These are phyloP conservation scores for Boechera retrofracta DNA, from an alignment of 345 rosid species.

Conservation along the genomic window DNA sequence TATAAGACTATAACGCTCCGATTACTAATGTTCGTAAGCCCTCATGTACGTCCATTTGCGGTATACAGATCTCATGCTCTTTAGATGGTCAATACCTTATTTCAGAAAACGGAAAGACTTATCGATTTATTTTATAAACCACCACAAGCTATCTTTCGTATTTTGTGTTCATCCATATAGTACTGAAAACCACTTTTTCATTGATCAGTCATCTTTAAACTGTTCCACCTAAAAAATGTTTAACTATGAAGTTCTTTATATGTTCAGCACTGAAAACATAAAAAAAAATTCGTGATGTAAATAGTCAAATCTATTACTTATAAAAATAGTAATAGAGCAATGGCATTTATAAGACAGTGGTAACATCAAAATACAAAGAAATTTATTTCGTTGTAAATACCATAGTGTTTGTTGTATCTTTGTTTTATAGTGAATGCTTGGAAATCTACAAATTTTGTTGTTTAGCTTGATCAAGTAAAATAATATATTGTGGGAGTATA, in stretches of 20 bases:
- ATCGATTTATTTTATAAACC: background rate
- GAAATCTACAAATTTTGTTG: constrained; percentile 31
- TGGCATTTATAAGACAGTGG: background rate
- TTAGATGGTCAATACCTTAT: background rate
- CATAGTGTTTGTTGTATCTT: constrained; percentile 11
- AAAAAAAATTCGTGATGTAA: background rate
- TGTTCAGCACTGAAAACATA: background rate
- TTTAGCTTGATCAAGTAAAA: constrained; percentile 31
- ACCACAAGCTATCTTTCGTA: background rate
- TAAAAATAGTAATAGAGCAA: background rate
- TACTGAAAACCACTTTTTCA: background rate
- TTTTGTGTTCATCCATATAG: background rate
- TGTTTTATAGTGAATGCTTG: constrained; percentile 19
- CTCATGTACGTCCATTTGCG: background rate
- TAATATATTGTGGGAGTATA: background rate
- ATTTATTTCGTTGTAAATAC: background rate
- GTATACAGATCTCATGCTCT: background rate
- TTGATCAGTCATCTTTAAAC: background rate
- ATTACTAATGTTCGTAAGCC: background rate
- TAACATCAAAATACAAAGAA: background rate
- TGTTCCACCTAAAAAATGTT: background rate
- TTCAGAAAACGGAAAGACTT: background rate
- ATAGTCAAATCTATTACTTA: background rate
- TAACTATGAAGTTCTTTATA: background rate
- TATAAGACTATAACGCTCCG: background rate